Evolutionary conservation across 2,329 filamentous ascomycete genomes (phyloP), one percentile per base, ranked within the genome.

Genomic region (Diaporthe sp.): DNA sequence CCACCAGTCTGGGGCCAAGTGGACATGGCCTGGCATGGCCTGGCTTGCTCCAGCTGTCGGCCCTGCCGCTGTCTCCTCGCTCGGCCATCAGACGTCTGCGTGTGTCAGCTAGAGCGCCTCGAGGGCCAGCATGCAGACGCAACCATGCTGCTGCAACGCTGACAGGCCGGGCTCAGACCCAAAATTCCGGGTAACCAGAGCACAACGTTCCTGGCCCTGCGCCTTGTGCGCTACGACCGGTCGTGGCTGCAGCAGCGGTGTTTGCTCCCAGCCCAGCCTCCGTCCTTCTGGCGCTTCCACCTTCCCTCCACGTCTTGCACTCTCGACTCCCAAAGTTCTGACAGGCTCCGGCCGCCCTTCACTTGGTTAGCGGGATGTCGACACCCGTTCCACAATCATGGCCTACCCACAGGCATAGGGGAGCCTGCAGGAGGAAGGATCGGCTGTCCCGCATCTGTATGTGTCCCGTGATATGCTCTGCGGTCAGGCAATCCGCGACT

Each of bases 21-120:
- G n/a, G 34, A 12, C 37, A 25, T 22, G n/a, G 34, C 65, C 55
- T 70, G 34, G 37, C 37, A 25, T 22, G n/a, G 34, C 65, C 55
- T 70, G 34, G 31, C n/a, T 22, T 51, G 47, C 47, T 28, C 47
- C 28, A 51, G 31, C 28, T 25, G 63, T 39, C 63, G 31, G 28
- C 28, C 44, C 44, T 68, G 63, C 22, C 47, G n/a, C 34, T 55
- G 47, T 31, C 65, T 39, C 15, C 65, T 70, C 47, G 47, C 34
- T 10, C 49, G 65, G 37, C 65, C 65, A 70, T 70, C 65, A 55
- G 65, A 55, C 65, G 34, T 55, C 34, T 70, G 65, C n/a, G 49
- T 70, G 65, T 70, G 49, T 70, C 65, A 70, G 65, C 65, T 47
- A 70, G 65, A 70, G 31, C 65, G 65, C 34, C 63, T 70, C 65